Conservation (phyloP, 257 asterid species). For the Fraxinus anomala region DNA sequence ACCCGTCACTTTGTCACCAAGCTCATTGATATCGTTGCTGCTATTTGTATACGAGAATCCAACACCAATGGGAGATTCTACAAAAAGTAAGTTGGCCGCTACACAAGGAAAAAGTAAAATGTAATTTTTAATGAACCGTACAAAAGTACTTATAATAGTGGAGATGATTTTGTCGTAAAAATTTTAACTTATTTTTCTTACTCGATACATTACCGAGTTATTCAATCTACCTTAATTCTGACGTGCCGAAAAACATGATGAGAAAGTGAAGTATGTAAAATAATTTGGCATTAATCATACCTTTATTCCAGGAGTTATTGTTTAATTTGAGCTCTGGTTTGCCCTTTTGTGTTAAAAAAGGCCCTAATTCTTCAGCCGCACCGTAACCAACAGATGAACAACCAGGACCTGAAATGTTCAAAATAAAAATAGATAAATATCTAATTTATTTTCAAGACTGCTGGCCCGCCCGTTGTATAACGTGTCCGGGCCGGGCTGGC, state of each 20-base stretch:
- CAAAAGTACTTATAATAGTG: too few relatives aligned
- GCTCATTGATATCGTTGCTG: slow-evolving; percentile 50
- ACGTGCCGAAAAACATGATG: neutral
- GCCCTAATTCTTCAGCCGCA: slow-evolving; percentile 82
- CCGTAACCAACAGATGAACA: slow-evolving; percentile 92
- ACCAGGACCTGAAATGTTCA: slow-evolving; percentile 70
- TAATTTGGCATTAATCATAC: slow-evolving; percentile 28
- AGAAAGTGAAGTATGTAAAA: neutral
- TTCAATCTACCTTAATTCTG: too few relatives aligned
- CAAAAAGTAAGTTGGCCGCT: slow-evolving; percentile 78
- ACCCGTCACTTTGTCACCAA: slow-evolving; percentile 77
- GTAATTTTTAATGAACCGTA: neutral
- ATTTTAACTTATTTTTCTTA: too few relatives aligned
- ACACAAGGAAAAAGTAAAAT: neutral
- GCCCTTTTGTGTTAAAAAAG: slow-evolving; percentile 69
- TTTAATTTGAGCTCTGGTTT: slow-evolving; percentile 72
- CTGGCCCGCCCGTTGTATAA: too few relatives aligned
- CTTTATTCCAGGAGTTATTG: slow-evolving; percentile 74
- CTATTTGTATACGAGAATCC: slow-evolving; percentile 95
- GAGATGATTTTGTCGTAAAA: too few relatives aligned
- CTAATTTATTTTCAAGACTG: too few relatives aligned
- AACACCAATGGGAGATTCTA: slow-evolving; percentile 91
- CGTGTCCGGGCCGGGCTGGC: too few relatives aligned
- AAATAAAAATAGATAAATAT: neutral
- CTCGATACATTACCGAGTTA: too few relatives aligned